Evolutionary conservation across 768 basidiomycete species (phyloP), one percentile per base, ranked within the genome.

Genomic region (Favolaschia claudopus): DNA sequence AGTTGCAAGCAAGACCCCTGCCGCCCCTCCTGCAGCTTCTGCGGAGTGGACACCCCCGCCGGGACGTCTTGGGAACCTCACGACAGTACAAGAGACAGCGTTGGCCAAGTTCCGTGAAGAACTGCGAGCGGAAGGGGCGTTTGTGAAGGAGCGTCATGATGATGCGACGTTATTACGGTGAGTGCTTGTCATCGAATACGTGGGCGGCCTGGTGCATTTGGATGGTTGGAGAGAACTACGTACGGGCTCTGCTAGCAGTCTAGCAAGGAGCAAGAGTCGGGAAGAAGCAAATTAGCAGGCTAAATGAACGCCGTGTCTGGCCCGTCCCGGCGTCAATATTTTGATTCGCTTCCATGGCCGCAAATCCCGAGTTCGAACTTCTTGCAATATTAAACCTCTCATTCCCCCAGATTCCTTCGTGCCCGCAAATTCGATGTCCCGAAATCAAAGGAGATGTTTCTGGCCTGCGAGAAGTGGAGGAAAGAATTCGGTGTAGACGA

Each of bases 391-490:
- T n/a, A n/a, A 7, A 28, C 29, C 5, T 42, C 27, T 25, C 24
- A 43, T 27, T 8, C 6, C 25, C 22, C 3, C 61, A 93, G 95
- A 69, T 99, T 97, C 79, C 79, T 98, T 57, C 85, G 97, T 31
- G 97, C 96, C 7, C 83, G 96, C 62, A 95, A 91, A 74, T 99
- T 98, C 64, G 95, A 99, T 77, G 74, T 96, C 8, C 72, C 70
- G 33, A 87, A 86, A 70, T 83, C 95, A 8, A 96, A 93, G 77
- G 76, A 77, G 67, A 99, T 99, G 96, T 75, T 97, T 63, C 68
- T 89, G 48, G 77, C 81, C 27, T 86, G 86, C 42, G 95, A 97
- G 72, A 77, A 95, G 67, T 99, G 96, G 97, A 83, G 96, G 72
- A 89, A 86, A 71, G 88, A 92, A 3, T 93, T 91, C 72, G 87